Evolutionary conservation across 148 eudicot species (phyloP).

Genomic region (Cornus controversa): DNA sequence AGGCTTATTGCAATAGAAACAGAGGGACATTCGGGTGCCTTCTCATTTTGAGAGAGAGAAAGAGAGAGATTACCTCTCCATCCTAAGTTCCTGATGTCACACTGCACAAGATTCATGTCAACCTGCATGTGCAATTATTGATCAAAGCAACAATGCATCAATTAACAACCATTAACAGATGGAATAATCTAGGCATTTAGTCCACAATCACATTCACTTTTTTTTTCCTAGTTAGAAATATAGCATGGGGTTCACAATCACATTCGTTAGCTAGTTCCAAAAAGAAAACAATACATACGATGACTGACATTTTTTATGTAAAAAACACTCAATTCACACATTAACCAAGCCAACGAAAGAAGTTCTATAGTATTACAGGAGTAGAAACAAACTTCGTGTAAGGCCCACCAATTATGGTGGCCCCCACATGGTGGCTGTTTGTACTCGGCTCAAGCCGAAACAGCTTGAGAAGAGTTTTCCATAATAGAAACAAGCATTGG

Average conservation of each 20-base stretch:
- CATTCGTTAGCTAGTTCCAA: background rate
- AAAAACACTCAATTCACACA: background rate
- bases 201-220: background rate
- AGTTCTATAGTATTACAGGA: background rate
- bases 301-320: background rate
- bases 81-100: slow-evolving; percentile 55
- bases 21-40: background rate
- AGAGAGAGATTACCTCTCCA: slow-evolving; percentile 54
- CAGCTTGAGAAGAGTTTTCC: background rate
- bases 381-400: no score
- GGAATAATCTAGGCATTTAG: background rate
- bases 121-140: slow-evolving; percentile 44
- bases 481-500: background rate
- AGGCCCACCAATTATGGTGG: no score
- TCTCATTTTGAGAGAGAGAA: background rate
- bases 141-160: slow-evolving; percentile 12
- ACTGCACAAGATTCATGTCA: slow-evolving; percentile 71
- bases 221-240: no score
- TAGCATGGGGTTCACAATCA: slow-evolving; percentile 2
- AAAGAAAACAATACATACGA: background rate
- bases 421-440: no score
- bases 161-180: background rate
- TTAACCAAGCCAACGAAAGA: background rate
- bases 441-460: no score
- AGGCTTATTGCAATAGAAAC: background rate